Conservation (phyloP, 2,329 filamentous ascomycete genomes). For the Phoma sp. region DNA sequence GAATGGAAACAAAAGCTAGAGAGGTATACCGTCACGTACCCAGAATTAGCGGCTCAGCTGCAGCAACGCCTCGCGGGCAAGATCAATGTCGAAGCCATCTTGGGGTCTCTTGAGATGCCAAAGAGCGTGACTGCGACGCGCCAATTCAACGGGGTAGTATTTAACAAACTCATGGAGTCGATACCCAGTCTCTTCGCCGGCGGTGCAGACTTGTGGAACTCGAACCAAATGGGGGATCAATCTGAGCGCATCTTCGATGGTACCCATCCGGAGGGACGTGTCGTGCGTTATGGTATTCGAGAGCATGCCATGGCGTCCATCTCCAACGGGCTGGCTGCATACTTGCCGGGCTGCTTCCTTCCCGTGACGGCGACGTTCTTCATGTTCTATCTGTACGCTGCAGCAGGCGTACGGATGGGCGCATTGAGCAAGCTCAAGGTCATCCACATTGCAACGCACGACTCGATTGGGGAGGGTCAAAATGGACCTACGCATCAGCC, state of each 20-base stretch:
- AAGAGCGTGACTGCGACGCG: too few relatives aligned
- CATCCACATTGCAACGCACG: conserved; percentile 69
- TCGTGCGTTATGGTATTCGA: conserved; percentile 53
- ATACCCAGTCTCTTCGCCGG: too few relatives aligned
- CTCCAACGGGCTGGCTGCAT: conserved; percentile 65
- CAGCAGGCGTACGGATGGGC: conserved; percentile 67
- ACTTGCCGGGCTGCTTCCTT: conserved; percentile 55
- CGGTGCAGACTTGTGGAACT: too few relatives aligned
- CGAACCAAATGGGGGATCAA: too few relatives aligned
- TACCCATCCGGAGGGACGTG: conserved; percentile 57
- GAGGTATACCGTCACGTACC: conserved; percentile 54
- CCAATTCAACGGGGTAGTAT: too few relatives aligned
- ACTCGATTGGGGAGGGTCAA: conserved; percentile 62
- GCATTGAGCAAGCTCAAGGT: conserved; percentile 62
- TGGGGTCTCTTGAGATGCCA: too few relatives aligned
- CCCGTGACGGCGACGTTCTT: conserved; percentile 67
- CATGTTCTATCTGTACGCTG: conserved; percentile 69
- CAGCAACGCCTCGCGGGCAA: too few relatives aligned
- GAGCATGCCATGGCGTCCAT: conserved; percentile 49
- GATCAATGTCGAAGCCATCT: too few relatives aligned
- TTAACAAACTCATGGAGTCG: too few relatives aligned
- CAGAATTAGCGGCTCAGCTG: conserved; percentile 59
- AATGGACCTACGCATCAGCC: conserved; percentile 70
- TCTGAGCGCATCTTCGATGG: too few relatives aligned
- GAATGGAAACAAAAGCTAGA: conserved; percentile 59